Base-by-base conservation (phyloP, 495 filamentous ascomycete species). In the Podospora pseudopauciseta region DNA sequence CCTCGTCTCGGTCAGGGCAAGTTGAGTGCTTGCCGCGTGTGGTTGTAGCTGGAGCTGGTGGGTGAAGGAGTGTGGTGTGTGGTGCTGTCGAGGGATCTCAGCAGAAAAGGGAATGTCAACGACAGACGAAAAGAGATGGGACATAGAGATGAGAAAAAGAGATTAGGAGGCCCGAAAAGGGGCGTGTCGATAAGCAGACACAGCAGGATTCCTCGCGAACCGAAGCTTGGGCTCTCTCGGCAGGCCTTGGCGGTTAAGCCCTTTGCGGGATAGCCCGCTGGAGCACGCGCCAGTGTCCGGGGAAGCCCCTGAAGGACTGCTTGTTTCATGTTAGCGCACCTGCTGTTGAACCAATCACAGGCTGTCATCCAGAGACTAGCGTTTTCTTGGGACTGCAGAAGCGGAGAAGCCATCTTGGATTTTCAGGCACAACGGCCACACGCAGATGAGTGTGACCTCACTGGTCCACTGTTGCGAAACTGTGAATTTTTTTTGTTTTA, bases 221-320 rank as follows among this genome's bases (percentile, higher is more conserved):
- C 39, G 39, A 49, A 49, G 39, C 39, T 49, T 49, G 59, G 16
- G 26, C 7, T 13, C 27, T 28, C 61, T 63, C 49, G 30, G 32
- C 61, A 18, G 18, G 5, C 5, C 30, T 13, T 63, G 61, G 61
- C 61, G 34, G 34, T 60, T 28, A 53, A 4, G 49, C 70, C 66
- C 0, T 7, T 62, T 65, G 66, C 66, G 69, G 66, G 49, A 68
- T 65, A 65, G 69, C 65, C 57, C 66, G 66, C 26, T 27, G 11
- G n/a, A 27, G 68, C 68, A 70, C 68, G 64, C 53, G 60, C 68
- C 65, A 67, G 3, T 15, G 19, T 54, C 57, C 5, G 65, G 62
- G 65, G 55, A 39, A 20, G 53, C 32, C 65, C 27, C 32, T 66
- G 56, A 57, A 32, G 7, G 39, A 26, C 30, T 63, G 30, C 13